Evolutionary conservation across 2,329 filamentous ascomycete species (phyloP).

Genomic region (Alternaria panax): DNA sequence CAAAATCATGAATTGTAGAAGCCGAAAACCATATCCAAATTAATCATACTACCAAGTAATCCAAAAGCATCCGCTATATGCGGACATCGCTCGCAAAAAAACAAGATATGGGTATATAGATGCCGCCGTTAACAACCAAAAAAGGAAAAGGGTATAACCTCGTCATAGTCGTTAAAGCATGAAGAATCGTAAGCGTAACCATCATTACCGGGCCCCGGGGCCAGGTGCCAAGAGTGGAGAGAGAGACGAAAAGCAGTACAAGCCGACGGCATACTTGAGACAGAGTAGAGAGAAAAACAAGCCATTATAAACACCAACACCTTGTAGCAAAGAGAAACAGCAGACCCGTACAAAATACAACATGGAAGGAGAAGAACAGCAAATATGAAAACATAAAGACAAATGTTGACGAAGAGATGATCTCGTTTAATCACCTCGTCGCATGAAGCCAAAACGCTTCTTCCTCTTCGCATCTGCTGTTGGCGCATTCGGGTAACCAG

Average conservation of each 20-base stretch:
- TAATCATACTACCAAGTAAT: slow-evolving; percentile 4
- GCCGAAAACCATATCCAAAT: slow-evolving; percentile 5
- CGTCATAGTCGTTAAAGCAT: slow-evolving; percentile 14
- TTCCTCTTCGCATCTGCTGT: slow-evolving; percentile 11
- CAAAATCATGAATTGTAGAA: neutral
- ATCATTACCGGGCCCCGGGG: slow-evolving; percentile 14
- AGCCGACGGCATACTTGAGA: neutral
- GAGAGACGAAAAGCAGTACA: slow-evolving; percentile 3
- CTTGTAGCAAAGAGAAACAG: neutral
- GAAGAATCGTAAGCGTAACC: slow-evolving; percentile 13
- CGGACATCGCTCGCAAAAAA: slow-evolving; percentile 3
- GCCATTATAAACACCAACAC: neutral
- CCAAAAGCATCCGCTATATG: slow-evolving; percentile 1
- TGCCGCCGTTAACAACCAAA: slow-evolving; percentile 16
- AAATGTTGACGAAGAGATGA: neutral
- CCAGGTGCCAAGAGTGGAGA: slow-evolving; percentile 9
- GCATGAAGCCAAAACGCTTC: slow-evolving; percentile 18
- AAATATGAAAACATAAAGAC: slow-evolving; percentile 7
- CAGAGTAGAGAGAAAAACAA: slow-evolving; percentile 1
- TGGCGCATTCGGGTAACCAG: slow-evolving; percentile 16
- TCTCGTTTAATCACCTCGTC: slow-evolving; percentile 8
- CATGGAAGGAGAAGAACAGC: neutral
- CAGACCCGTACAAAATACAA: neutral
- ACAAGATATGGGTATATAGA: slow-evolving; percentile 15
- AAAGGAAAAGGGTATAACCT: slow-evolving; percentile 16